phyloP scores from a whole-genome alignment of 495 filamentous ascomycete species.

The Neurospora cerealis region DNA sequence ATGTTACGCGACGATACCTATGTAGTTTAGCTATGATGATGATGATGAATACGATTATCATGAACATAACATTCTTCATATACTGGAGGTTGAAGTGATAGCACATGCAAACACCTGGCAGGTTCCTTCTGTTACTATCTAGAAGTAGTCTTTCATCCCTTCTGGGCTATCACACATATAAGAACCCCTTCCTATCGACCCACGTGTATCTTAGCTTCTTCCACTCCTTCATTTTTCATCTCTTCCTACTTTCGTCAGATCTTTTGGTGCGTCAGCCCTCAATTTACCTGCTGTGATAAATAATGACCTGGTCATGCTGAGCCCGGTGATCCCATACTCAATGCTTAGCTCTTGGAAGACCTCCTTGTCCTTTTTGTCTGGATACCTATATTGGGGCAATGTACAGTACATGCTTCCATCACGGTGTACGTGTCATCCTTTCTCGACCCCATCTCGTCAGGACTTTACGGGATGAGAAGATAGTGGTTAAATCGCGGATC shows the following conservation, averaged over 20 bases:
- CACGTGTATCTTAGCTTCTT: not conserved
- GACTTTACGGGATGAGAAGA: not conserved
- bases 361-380: not conserved
- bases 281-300: not conserved
- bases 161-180: not conserved
- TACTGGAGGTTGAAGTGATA: not conserved
- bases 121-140: not conserved
- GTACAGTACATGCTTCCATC: not conserved
- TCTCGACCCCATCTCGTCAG: not conserved
- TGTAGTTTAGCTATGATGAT: not conserved
- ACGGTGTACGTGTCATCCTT: not conserved
- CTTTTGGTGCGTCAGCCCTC: not conserved
- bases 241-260: not conserved
- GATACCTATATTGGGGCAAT: not conserved
- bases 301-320: not conserved
- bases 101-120: not conserved
- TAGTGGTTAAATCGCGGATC: not conserved
- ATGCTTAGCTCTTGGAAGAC: not conserved
- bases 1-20: not conserved
- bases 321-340: not conserved
- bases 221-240: not conserved
- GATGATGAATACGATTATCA: not conserved
- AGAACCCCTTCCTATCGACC: not conserved
- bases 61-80: not conserved
- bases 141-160: not conserved